phyloP scores from a whole-genome alignment of 2,329 filamentous ascomycete genomes.

The Pestalotiopsis sp. region DNA sequence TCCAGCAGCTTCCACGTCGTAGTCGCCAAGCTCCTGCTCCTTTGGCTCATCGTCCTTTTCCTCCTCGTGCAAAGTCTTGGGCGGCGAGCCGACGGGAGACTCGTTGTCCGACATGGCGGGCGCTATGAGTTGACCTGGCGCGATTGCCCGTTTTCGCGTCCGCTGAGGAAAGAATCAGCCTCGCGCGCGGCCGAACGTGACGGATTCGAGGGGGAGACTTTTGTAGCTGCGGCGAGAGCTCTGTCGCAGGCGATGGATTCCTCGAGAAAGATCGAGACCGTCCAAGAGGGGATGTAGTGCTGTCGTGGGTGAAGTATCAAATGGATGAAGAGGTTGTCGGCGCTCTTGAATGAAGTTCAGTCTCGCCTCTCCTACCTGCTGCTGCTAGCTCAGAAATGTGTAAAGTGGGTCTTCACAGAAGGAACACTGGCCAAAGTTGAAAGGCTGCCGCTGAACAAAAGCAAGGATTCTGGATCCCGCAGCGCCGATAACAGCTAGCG shows the following conservation, averaged over 20 bases:
- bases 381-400: neutral
- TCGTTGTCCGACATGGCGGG: conserved; percentile 46
- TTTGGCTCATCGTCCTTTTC: conserved; percentile 29
- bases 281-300: neutral
- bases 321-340: neutral
- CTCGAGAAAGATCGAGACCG: neutral
- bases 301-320: neutral
- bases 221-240: neutral
- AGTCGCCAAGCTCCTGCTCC: conserved; percentile 33
- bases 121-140: neutral
- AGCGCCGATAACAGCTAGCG: too few species aligned
- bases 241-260: neutral
- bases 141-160: neutral
- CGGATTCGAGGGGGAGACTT: neutral
- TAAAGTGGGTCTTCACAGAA: neutral
- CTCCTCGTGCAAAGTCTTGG: conserved; percentile 28
- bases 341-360: neutral
- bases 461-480: too few species aligned
- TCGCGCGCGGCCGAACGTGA: neutral
- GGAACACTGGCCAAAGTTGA: neutral
- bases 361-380: neutral
- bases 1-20: conserved; percentile 41
- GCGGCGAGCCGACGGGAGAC: conserved; percentile 41
- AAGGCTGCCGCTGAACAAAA: too few species aligned
- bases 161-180: neutral